Evolutionary conservation across 140 eudicot species (phyloP), one percentile per base, ranked within the genome.

Genomic region (Anethum foeniculum): DNA sequence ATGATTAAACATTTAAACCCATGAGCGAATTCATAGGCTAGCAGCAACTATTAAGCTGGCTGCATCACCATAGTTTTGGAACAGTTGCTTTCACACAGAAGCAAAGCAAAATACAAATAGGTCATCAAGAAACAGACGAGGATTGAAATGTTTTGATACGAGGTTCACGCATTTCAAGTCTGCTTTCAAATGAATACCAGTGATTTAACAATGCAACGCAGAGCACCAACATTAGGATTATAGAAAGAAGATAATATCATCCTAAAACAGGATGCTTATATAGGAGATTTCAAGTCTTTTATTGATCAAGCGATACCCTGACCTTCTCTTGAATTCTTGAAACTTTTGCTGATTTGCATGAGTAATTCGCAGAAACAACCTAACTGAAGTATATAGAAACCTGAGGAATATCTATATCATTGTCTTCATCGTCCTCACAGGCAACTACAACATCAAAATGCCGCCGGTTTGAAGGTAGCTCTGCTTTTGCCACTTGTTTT

Each of bases 351-450:
- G 34, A 60, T 62, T 84, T 79, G 56, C 80, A 27, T 72, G 75
- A 86, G 77, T 46, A 76, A 69, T 30, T 51, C 39, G 77, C 38
- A 77, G 32, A 36, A 41, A 16, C n/a, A 75, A 67, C 75, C 90
- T 92, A 92, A 83, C 85, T 86, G 86, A 90, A 92, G 82, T 87
- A 92, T 27, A 92, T 72, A 7, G 97, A 92, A 75, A 92, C 27
- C 85, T 86, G 97, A 39, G 97, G 97, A 79, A 92, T 88, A 86
- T 92, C 97, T 32, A 92, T 77, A 71, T 90, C 96, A 52, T 87
- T 85, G 68, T 85, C 97, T 62, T 88, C 93, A 10, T 88, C 93
- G 19, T 92, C 97, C 90, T 92, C 97, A 76, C 97, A 92, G 51
- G 90, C 91, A 77, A 88, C 97, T 27, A 88, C 93, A 36, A 92